Evolutionary conservation across 208 protist genomes (phyloP), one percentile per base, ranked within the genome.

Genomic region (Acanthamoeba rhysodes): DNA sequence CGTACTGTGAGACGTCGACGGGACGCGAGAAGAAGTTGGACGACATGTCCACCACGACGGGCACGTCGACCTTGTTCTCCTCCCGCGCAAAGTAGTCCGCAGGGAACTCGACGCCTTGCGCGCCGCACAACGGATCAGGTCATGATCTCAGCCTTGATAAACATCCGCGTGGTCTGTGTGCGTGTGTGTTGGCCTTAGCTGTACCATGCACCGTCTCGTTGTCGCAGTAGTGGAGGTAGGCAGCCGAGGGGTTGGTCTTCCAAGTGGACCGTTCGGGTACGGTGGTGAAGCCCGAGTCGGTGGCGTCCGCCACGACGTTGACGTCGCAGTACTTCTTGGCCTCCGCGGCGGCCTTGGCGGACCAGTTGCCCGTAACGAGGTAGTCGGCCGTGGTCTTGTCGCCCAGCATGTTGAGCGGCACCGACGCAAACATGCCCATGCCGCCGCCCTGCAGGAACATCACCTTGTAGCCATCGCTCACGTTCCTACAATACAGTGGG

Each of bases 161-260:
- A 85, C 22, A 68, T 12, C 8, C 22, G 27, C 59, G 59, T 27
- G 59, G n/a, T 48, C 8, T 48, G 45, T 48, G 45, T 48, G 45
- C 4, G 45, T 48, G 45, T 48, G 45, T 48, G 45, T 48, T 48
- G 45, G 37, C 45, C 12, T 64, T 87, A 57, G 97, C 91, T 20
- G 98, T 50, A 90, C 98, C 98, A 78, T 98, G 85, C 32, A 99
- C 96, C 18, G 98, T 99, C 76, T 99, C 98, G 95, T 99, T 99
- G 24, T 97, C 96, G 91, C 97, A 98, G 80, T 97, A 98, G 78
- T 99, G 97, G 14, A 98, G 37, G 68, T 98, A 99, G 4, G 78
- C 48, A 14, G 97, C 94, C 8, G 96, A 76, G 8, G 90, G 62
- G 53, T 94, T 96, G 14, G 97, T 80, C 16, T 96, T 97, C 97